Base-by-base conservation (phyloP, 2,329 filamentous ascomycete species). In the Fusarium floridanum region DNA sequence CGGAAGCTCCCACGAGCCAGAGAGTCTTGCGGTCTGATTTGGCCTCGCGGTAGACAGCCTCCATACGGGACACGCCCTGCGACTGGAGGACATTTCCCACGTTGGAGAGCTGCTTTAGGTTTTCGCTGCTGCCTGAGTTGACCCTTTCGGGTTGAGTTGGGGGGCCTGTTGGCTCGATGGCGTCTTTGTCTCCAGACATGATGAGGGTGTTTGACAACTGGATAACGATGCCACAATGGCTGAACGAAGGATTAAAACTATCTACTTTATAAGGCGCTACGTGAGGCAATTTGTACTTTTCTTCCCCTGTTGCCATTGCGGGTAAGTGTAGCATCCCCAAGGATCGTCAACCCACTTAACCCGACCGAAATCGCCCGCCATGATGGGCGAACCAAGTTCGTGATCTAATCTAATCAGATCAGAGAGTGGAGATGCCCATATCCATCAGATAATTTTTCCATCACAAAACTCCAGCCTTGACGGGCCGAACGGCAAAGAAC, bases 1-100 rank as follows among this genome's bases (percentile, higher is more conserved):
- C 77, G 8, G 78, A 81, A n/a, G 39, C 67, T 3, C 75, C 78
- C 16, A 80, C 77, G 9, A 81, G 75, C 70, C 74, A 79, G 50
- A 80, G 72, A 2, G 77, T 71, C 56, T 64, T 74, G 59, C 69
- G 73, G 63, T 78, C 76, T 14, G 75, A 71, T 41, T 75, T 74
- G 32, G 77, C 76, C 37, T 79, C 75, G 32, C 79, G 77, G 65
- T 80, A 80, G 22, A 81, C 77, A 6, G 78, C 79, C 39, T 81
- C 79, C 77, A 80, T 80, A 36, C 79, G 77, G 2, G 77, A 79
- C 34, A 81, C 79, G 14, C 79, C 79, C 55, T 68, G 66, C 0
- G 75, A 78, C 39, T 80, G 78, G 29, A 72, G 61, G 27, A 70
- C 64, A 45, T 78, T 65, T 37, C 70, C 73, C 20, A 76, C 75